A percentile compares a stretch with the other conserved stretches of the same genome.
Conservation (phyloP, 2,329 filamentous ascomycete species). For the Aaosphaeria pasadenensis region DNA sequence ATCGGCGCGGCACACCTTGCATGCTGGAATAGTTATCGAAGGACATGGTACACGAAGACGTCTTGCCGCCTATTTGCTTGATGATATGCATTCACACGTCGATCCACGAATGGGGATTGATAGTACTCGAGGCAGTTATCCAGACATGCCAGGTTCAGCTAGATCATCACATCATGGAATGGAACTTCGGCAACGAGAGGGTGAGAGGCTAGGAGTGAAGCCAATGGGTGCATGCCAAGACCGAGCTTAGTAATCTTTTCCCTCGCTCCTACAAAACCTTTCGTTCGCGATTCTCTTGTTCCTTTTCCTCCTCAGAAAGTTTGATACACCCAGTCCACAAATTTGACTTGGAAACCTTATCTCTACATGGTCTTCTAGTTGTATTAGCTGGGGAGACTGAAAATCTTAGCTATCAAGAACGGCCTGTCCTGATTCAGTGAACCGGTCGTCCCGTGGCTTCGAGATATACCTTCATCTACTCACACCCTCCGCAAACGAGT, state of each 20-base stretch:
- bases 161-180: too few relatives aligned
- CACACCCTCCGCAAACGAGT: neutral
- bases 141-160: too few relatives aligned
- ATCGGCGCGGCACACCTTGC: too few relatives aligned
- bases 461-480: slow-evolving; percentile 18
- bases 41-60: too few relatives aligned
- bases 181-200: neutral
- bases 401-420: slow-evolving; percentile 38
- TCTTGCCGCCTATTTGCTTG: too few relatives aligned
- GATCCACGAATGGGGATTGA: too few relatives aligned
- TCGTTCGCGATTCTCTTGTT: neutral
- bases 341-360: slow-evolving; percentile 56
- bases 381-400: slow-evolving; percentile 53
- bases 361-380: slow-evolving; percentile 55
- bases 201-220: too few relatives aligned
- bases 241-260: neutral
- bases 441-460: slow-evolving; percentile 36
- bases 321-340: slow-evolving; percentile 37
- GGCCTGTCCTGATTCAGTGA: slow-evolving; percentile 25
- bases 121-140: too few relatives aligned
- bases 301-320: slow-evolving; percentile 32
- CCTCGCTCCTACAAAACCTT: neutral
- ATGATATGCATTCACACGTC: too few relatives aligned
- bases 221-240: too few relatives aligned
- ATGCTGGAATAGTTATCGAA: too few relatives aligned